These are phyloP conservation scores for Aspergillus arachidicola DNA, from an alignment of 2,329 filamentous ascomycete species.

Conservation along the genomic window DNA sequence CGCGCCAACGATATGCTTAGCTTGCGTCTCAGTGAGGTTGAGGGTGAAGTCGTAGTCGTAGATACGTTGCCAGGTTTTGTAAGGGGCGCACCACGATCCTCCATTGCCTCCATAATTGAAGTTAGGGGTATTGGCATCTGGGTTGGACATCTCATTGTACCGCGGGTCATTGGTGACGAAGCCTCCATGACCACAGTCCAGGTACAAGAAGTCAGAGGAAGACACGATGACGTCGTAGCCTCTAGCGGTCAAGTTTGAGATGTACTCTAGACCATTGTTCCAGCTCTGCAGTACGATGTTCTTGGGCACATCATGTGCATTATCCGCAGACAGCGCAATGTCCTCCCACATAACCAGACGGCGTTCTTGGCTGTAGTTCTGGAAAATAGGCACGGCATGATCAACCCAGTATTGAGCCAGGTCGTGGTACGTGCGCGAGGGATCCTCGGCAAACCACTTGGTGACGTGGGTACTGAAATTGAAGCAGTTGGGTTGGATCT, in stretches of 20 bases:
- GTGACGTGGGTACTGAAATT: slow-evolving; percentile 56
- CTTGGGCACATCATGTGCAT: slow-evolving; percentile 52
- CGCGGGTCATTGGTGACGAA: slow-evolving; percentile 58
- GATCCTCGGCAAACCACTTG: slow-evolving; percentile 55
- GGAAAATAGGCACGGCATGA: slow-evolving; percentile 55
- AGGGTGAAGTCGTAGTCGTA: slow-evolving; percentile 61
- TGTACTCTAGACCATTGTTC: slow-evolving; percentile 57
- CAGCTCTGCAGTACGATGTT: slow-evolving; percentile 58
- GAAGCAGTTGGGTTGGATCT: slow-evolving; percentile 59
- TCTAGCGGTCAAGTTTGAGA: slow-evolving; percentile 52
- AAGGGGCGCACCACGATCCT: slow-evolving; percentile 61
- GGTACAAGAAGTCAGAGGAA: slow-evolving; percentile 58
- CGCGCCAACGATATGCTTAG: slow-evolving; percentile 55
- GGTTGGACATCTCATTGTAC: slow-evolving; percentile 59
- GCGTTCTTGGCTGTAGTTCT: slow-evolving; percentile 44
- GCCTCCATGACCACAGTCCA: slow-evolving; percentile 59
- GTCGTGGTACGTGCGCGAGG: slow-evolving; percentile 54
- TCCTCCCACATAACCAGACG: slow-evolving; percentile 63
- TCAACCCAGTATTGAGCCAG: slow-evolving; percentile 60
- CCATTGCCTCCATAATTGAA: slow-evolving; percentile 60
- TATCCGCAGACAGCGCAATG: slow-evolving; percentile 48
- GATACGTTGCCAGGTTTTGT: slow-evolving; percentile 64
- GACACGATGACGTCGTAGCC: slow-evolving; percentile 62
- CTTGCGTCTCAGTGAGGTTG: slow-evolving; percentile 51
- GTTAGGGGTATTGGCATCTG: slow-evolving; percentile 46